Base-by-base conservation (phyloP, 1,284 basidiomycete genomes). In the Sphagnurus paluster region DNA sequence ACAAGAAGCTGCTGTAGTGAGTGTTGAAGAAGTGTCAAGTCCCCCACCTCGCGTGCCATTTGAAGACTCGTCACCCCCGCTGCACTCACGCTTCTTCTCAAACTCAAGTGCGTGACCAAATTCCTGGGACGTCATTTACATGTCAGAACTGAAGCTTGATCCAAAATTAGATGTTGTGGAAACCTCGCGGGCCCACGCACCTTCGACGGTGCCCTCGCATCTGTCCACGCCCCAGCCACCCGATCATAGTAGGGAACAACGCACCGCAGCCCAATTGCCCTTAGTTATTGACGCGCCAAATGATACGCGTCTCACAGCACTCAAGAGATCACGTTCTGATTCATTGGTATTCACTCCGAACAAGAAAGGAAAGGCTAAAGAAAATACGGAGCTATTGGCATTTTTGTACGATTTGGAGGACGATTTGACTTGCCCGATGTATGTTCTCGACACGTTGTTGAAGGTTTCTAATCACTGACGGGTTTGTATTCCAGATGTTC, bases 341-440 rank as follows among this genome's bases (percentile, higher is more conserved):
- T 32, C 44, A 8, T 46, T 42, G 14, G 43, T 46, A n/a, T 30
- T 33, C 44, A 40, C 54, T 8, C 49, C 52, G 14, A 57, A 54
- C 44, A 58, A 64, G 48, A 67, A 66, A 52, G 63, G 62, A 13
- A 71, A 68, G 51, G 58, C 51, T 19, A 45, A 38, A 33, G 58
- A 55, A 19, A 52, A 46, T 21, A 47, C 55, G 23, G 48, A 37
- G 28, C 24, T 68, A 5, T 39, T 49, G 41, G 46, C 55, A 29
- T 52, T 67, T 23, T 44, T 80, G 37, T 62, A 63, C 5, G 60
- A 53, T 19, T 74, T 75, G 38, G 77, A 79, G 57, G 68, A 74
- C 33, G 80, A 82, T 49, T 56, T 81, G 37, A 75, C 62, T 17
- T 82, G 79, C 56, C 75, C 79, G 4, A 77, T 82, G 79, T 81